A percentile compares a stretch with the other conserved stretches of the same genome.
Evolutionary conservation across 139 green algal genomes (phyloP).

Genomic region (Mesostigma viride): DNA sequence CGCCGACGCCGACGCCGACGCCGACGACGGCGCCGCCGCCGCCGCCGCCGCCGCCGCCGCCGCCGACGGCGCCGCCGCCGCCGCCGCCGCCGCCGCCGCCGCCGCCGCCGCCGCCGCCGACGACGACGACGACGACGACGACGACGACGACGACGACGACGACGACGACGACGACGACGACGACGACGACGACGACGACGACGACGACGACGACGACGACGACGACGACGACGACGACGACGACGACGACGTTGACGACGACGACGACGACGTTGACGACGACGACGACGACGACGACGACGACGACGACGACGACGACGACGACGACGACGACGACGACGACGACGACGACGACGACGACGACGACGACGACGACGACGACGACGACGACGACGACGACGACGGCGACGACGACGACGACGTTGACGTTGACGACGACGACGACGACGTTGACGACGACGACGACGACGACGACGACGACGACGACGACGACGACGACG

Average conservation of each 20-base stretch:
- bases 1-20: no score
- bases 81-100: no score
- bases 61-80: no score
- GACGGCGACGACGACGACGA: constrained; percentile 5
- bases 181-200: not conserved
- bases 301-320: not conserved
- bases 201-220: not conserved
- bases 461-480: constrained; percentile 5
- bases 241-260: not conserved
- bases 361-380: not conserved
- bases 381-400: not conserved
- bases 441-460: constrained; percentile 3
- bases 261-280: not conserved
- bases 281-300: not conserved
- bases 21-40: not conserved
- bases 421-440: constrained; percentile 10
- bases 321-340: constrained; percentile 1
- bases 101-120: no score
- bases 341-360: constrained; percentile 1
- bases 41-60: no score
- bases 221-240: not conserved
- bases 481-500: constrained; percentile 2
- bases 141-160: not conserved
- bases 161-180: not conserved
- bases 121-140: not conserved